Evolutionary conservation across 129 eudicot genomes (phyloP).

Genomic region (Flaveria trinervia): DNA sequence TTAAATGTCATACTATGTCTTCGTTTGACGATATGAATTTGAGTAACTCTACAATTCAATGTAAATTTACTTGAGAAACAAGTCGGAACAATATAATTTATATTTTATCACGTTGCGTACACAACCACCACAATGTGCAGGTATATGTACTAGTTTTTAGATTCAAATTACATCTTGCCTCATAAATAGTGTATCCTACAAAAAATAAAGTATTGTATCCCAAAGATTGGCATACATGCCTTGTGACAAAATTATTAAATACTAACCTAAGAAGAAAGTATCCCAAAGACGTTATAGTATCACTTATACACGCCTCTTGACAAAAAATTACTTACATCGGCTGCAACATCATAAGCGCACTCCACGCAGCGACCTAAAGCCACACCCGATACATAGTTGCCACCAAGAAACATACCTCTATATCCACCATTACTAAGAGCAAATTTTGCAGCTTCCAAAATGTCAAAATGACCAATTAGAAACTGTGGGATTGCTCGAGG

Average conservation of each 20-base stretch:
- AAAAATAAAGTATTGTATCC: background rate
- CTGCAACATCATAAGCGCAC: slow-evolving; percentile 79
- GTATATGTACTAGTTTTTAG: no score
- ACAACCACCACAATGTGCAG: no score
- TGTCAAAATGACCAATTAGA: slow-evolving; percentile 73
- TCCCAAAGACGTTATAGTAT: background rate
- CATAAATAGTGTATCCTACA: background rate
- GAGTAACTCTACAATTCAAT: no score
- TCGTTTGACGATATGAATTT: no score
- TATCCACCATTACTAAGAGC: slow-evolving; percentile 58
- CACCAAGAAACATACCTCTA: slow-evolving; percentile 81
- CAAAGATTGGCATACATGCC: slow-evolving; percentile 16
- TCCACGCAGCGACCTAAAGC: slow-evolving; percentile 96
- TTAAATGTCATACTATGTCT: no score
- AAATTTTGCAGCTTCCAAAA: slow-evolving; percentile 59
- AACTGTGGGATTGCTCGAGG: slow-evolving; percentile 94
- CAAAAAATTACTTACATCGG: slow-evolving; percentile 62
- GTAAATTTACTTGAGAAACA: no score
- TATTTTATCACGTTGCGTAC: no score
- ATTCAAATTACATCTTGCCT: background rate
- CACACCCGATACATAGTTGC: slow-evolving; percentile 87
- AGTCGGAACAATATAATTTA: no score
- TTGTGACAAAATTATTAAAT: slow-evolving; percentile 14
- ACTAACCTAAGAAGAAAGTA: slow-evolving; percentile 7
- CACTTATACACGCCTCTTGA: slow-evolving; percentile 47